Base-by-base conservation (phyloP, 2,329 filamentous ascomycete species). In the Chrysosporium keratinophilum region DNA sequence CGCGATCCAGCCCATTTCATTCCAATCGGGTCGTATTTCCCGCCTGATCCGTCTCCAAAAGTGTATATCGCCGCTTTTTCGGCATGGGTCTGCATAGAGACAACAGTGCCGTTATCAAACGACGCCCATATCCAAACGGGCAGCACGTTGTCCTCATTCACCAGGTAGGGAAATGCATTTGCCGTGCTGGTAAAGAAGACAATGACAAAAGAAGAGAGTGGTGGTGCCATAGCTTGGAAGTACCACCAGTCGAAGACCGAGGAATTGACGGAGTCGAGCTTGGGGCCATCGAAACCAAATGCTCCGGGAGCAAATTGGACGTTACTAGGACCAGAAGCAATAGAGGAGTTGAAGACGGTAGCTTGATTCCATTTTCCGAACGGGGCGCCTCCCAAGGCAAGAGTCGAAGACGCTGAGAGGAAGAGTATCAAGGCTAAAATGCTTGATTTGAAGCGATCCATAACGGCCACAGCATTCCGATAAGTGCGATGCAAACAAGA, bases 221-320 rank as follows among this genome's bases (percentile, higher is more conserved):
- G 55, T 6, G 58, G 46, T 1, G 68, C 62, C 10, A 72, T 61
- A 17, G 60, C 67, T 54, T 73, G 68, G 43, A 72, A 72, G 55
- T 70, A 71, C 70, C 70, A 72, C 68, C 69, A 71, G 58, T 69
- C 66, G 44, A 66, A 69, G 15, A 62, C 62, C 23, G 64, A 60
- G 33, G 50, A 15, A 47, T 67, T 69, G 47, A 68, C 58, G 10
- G 39, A 43, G 34, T 54, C 47, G 6, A 68, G 28, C 44, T 65
- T 63, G 0, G 67, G 66, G 20, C 58, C 45, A 47, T 67, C 63
- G 4, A 67, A 52, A 3, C 43, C 49, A 1, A n/a, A 49, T 10
- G 5, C 40, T 14, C 34, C 48, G 14, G 48, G 41, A 11, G 54
- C 11, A 31, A 54, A 55, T 23, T 57, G 52, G 33, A 52, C 55